Percentiles rank a stretch among this genome's conserved stretches.
phyloP scores from a whole-genome alignment of 169 alveolate genomes.

The Cryptosporidium meleagridis region DNA sequence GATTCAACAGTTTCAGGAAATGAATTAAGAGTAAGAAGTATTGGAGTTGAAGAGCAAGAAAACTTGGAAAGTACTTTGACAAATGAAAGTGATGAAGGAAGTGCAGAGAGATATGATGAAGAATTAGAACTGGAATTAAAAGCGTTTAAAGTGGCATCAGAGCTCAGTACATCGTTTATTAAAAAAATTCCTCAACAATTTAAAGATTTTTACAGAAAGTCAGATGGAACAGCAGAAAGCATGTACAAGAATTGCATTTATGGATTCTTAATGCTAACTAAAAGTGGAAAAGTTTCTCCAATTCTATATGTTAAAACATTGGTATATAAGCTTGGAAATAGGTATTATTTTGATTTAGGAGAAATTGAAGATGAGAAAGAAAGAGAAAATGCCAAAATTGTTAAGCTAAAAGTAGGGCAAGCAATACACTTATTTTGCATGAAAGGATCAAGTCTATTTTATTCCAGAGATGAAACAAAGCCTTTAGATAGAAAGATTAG shows the following conservation, averaged over 20 bases:
- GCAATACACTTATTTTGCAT: conserved; percentile 50
- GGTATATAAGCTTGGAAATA: conserved; percentile 9
- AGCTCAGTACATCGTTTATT: conserved; percentile 20
- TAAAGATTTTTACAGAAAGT: neutral
- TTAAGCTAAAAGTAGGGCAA: neutral
- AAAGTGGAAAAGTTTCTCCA: neutral
- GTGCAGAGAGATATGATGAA: neutral
- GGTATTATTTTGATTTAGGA: conserved; percentile 11
- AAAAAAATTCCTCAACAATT: conserved; percentile 21
- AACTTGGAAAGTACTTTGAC: too few species aligned
- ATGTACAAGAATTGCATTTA: conserved; percentile 49
- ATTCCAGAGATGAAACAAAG: conserved; percentile 8
- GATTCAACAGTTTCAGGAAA: neutral
- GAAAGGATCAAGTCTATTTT: neutral
- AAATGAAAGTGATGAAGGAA: neutral
- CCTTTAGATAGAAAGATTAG: neutral
- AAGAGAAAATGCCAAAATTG: neutral
- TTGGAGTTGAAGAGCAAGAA: neutral
- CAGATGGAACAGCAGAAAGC: conserved; percentile 48
- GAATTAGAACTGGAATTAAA: conserved; percentile 12
- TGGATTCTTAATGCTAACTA: neutral
- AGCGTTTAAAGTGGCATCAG: conserved; percentile 30
- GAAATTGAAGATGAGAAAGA: neutral
- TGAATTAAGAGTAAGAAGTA: neutral
- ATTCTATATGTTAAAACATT: conserved; percentile 26